Evolutionary conservation across 768 basidiomycete species (phyloP), one percentile per base, ranked within the genome.

Genomic region (Coprinopsis marcescibilis): DNA sequence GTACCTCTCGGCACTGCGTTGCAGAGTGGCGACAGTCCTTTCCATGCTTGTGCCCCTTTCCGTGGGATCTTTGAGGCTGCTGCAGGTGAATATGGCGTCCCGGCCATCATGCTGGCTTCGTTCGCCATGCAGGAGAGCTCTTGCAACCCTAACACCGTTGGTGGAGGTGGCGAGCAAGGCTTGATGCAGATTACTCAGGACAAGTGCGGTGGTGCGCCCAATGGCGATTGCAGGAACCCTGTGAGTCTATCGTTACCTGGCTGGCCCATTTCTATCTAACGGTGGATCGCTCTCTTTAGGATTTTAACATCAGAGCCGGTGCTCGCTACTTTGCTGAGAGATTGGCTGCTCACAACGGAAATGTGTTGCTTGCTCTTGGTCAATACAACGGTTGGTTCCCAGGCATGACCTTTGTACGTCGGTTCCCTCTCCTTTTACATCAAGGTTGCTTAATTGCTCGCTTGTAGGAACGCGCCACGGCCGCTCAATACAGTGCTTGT

Each of bases 41-140:
- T 87, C 71, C 56, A 69, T 29, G 65, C 74, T 1, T 91, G 89
- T 64, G 52, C 55, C n/a, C 26, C 53, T 3, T 83, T 65, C 54
- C 60, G 82, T 27, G 41, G 47, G 2, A 50, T 73, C n/a, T 89
- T 90, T 59, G 68, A 85, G 47, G 65, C 77, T 60, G 75, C 81
- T 45, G 84, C 70, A 17, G 46, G 53, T n/a, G 53, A 75, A 55
- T 66, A 64, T 52, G 69, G 56, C 14, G 51, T 92, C 24, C 85
- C 85, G 20, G 60, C 88, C 6, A 88, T 92, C 60, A 67, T 94
- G 53, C 63, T 94, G 29, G 91, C 90, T 2, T 75, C 89, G 0
- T 84, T 95, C 54, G 89, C 90, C 25, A 84, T 95, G 83, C 90
- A 94, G 61, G 93, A 95, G 61, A 73, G 69, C 46, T 62, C 64